Base-by-base conservation (phyloP, 345 rosid genomes). In the Salix exigua region DNA sequence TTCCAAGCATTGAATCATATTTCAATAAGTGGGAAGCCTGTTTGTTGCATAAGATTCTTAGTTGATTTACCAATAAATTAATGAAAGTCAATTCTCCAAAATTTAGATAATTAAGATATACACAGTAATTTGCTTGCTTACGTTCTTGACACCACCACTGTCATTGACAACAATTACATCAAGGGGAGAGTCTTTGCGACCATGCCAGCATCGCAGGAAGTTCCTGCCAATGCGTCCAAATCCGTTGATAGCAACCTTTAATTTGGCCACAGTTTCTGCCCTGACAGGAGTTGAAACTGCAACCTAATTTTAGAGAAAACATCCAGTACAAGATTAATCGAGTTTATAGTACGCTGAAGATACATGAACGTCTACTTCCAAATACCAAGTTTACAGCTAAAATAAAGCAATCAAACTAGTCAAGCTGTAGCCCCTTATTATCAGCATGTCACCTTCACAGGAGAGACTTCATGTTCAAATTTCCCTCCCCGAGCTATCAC, bases 101-200 rank as follows among this genome's bases (percentile, higher is more conserved):
- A 53, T 17, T 16, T 26, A 17, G 13, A 21, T 0, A 48, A 28
- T 11, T 42, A 5, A 31, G 35, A 64, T 65, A 19, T 5, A 7
- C 16, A 48, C 25, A 3, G 5, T n/a, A 31, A 38, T 42, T n/a
- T n/a, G n/a, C n/a, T 73, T 26, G 35, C 90, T 87, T 86, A 96
- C 99, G 62, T 96, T 96, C 90, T 86, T 96, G 81, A 96, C 99
- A 89, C 98, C 99, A 40, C 94, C 98, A 44, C 98, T 93, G 96
- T 96, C 99, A 51, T 96, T 96, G 82, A 96, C 90, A 0, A 96
- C 96, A 70, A 96, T 16, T 17, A 96, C 97, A 7, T 96, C 99
- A 1, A 96, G 91, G 51, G 99, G 99, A 3, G 98, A 96, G 89
- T 92, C 84, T 60, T 92, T 86, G 81, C 99, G 88, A 16, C 96